Evolutionary conservation across 2,329 filamentous ascomycete genomes (phyloP).

Genomic region (Raffaelea albimanens): DNA sequence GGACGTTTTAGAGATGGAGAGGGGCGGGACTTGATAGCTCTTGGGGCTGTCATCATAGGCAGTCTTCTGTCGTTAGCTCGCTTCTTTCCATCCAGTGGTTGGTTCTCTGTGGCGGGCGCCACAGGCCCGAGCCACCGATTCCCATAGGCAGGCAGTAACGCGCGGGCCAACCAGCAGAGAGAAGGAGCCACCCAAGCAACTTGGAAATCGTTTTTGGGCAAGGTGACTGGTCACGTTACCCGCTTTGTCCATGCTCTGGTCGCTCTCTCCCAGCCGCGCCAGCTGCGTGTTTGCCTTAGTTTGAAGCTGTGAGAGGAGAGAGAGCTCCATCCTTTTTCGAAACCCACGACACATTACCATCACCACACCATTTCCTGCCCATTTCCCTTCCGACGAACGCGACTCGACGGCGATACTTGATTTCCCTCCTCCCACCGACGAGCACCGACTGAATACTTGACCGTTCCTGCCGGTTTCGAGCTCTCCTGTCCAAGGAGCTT

Average conservation of each 20-base stretch:
- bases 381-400: no score
- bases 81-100: neutral
- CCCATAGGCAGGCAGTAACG: conserved; percentile 2
- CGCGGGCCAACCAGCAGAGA: conserved; percentile 2
- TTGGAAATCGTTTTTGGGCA: neutral
- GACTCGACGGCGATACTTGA: no score
- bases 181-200: neutral
- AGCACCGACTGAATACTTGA: no score
- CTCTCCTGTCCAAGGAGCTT: neutral
- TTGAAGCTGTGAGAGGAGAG: no score
- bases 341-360: no score
- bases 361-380: no score
- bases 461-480: no score
- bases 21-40: neutral
- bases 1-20: neutral
- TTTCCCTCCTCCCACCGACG: no score
- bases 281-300: conserved; percentile 19
- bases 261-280: conserved; percentile 18
- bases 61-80: no score
- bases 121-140: neutral
- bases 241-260: no score
- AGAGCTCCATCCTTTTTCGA: no score
- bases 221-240: conserved; percentile 15
- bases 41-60: no score
- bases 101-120: neutral